These are phyloP conservation scores for Candida schatavii DNA, from an alignment of 805 yeast species.

Conservation along the genomic window DNA sequence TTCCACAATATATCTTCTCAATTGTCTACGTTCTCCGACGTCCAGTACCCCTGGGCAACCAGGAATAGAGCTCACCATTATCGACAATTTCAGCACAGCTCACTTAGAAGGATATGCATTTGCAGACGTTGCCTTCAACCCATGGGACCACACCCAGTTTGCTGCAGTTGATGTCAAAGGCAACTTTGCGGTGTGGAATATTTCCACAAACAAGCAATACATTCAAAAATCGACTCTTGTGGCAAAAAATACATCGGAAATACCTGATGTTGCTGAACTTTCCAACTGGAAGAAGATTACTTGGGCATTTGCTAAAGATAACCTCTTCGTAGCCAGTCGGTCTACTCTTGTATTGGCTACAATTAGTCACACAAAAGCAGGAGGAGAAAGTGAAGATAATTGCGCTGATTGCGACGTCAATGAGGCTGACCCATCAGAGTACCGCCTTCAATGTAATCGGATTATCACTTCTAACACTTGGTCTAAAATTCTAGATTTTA, in stretches of 20 bases:
- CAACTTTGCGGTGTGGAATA: conserved; percentile 43
- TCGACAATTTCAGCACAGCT: conserved; percentile 18
- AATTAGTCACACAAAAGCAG: background rate
- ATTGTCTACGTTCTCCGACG: conserved; percentile 15
- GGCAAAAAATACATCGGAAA: conserved; percentile 10
- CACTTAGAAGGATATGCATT: conserved; percentile 31
- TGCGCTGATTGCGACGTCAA: background rate
- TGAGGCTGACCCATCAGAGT: background rate
- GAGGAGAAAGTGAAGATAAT: background rate
- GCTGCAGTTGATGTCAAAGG: conserved; percentile 53
- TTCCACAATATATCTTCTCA: conserved; percentile 28
- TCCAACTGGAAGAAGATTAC: conserved; percentile 53
- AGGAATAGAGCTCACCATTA: conserved; percentile 4
- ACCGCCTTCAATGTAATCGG: conserved; percentile 15
- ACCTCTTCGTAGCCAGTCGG: conserved; percentile 38
- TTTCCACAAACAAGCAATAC: conserved; percentile 7
- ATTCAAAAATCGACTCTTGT: background rate
- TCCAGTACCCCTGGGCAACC: background rate
- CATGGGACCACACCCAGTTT: conserved; percentile 36
- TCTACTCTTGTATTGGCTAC: conserved; percentile 32
- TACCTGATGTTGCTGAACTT: conserved; percentile 47
- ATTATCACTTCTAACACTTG: conserved; percentile 51
- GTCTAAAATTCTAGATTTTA: conserved; percentile 49
- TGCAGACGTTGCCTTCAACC: conserved; percentile 46
- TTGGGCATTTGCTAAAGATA: conserved; percentile 38